A percentile compares a stretch with the other conserved stretches of the same genome.
phyloP scores from a whole-genome alignment of 1,284 basidiomycete genomes.

The Meira nashicola region DNA sequence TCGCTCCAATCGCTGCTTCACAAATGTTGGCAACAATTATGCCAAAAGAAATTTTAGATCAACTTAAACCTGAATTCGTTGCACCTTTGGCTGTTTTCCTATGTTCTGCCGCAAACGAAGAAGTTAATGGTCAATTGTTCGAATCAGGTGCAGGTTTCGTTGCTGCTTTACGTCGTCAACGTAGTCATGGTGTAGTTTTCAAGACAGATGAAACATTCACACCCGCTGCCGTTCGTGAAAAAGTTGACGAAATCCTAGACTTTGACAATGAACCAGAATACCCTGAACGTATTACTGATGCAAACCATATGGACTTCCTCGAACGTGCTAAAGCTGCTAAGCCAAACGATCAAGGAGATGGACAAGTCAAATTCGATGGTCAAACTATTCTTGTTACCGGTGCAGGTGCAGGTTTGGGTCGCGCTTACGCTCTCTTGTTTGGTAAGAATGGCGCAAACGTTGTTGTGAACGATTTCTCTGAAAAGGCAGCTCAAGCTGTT shows the following conservation, averaged over 20 bases:
- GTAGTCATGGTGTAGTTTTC: slow-evolving; percentile 77
- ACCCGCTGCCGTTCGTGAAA: slow-evolving; percentile 68
- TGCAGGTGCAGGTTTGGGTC: slow-evolving; percentile 63
- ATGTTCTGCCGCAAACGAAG: slow-evolving; percentile 44
- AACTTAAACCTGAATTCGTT: slow-evolving; percentile 87
- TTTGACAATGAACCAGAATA: slow-evolving; percentile 70
- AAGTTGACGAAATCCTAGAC: slow-evolving; percentile 65
- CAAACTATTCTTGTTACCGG: slow-evolving; percentile 94
- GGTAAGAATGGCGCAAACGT: slow-evolving; percentile 88
- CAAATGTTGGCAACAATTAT: slow-evolving; percentile 91
- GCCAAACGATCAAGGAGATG: slow-evolving; percentile 66
- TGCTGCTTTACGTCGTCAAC: slow-evolving; percentile 89
- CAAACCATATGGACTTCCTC: slow-evolving; percentile 61
- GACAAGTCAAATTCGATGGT: slow-evolving; percentile 73
- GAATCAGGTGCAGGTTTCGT: slow-evolving; percentile 92
- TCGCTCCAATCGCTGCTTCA: slow-evolving; percentile 90
- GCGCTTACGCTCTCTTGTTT: slow-evolving; percentile 86
- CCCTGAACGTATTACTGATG: slow-evolving; percentile 67
- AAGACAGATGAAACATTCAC: slow-evolving; percentile 87
- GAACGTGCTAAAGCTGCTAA: slow-evolving; percentile 66
- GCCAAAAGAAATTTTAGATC: slow-evolving; percentile 92
- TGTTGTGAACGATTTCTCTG: slow-evolving; percentile 90
- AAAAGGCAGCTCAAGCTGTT: slow-evolving; percentile 75
- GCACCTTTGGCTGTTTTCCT: slow-evolving; percentile 66
- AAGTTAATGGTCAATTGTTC: slow-evolving; percentile 81